Conservation (phyloP, 805 yeast genomes). For the Suhomyces xylopsoci region DNA sequence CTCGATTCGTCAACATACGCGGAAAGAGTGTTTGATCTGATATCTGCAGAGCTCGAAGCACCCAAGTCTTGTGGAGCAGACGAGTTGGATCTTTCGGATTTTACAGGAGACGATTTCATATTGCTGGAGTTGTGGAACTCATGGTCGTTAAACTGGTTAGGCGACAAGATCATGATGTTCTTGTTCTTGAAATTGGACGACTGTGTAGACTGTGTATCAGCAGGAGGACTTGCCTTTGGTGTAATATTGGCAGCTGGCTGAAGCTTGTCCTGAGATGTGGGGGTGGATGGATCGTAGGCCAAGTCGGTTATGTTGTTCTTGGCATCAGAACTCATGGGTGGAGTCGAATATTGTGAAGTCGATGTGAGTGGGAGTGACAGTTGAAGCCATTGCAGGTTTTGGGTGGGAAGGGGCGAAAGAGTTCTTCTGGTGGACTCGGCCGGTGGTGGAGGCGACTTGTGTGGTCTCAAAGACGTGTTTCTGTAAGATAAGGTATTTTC, state of each 20-base stretch:
- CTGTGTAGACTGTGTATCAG: neutral
- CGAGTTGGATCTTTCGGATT: neutral
- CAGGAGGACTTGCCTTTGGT: conserved; percentile 2
- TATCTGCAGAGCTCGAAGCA: neutral
- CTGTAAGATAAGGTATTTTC: conserved; percentile 1
- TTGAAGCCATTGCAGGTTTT: conserved; percentile 1
- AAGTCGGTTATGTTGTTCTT: neutral
- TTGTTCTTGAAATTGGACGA: conserved; percentile 13
- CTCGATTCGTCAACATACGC: conserved; percentile 17
- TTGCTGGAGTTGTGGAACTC: conserved; percentile 25
- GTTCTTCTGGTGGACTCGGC: neutral
- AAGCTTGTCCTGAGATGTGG: neutral
- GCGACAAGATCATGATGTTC: conserved; percentile 37
- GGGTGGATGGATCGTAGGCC: neutral
- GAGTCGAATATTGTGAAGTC: conserved; percentile 17
- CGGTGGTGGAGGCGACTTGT: neutral
- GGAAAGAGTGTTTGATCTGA: conserved; percentile 4
- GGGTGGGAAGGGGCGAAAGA: conserved; percentile 1
- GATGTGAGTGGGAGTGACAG: conserved; percentile 9
- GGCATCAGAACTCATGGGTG: conserved; percentile 6
- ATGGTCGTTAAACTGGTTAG: conserved; percentile 35
- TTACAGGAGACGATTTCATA: conserved; percentile 2
- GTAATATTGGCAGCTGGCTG: conserved; percentile 16
- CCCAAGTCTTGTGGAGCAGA: neutral
- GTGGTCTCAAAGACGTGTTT: conserved; percentile 10